These are phyloP conservation scores for Pleurotus tuoliensis DNA, from an alignment of 768 basidiomycete species.

Conservation along the genomic window DNA sequence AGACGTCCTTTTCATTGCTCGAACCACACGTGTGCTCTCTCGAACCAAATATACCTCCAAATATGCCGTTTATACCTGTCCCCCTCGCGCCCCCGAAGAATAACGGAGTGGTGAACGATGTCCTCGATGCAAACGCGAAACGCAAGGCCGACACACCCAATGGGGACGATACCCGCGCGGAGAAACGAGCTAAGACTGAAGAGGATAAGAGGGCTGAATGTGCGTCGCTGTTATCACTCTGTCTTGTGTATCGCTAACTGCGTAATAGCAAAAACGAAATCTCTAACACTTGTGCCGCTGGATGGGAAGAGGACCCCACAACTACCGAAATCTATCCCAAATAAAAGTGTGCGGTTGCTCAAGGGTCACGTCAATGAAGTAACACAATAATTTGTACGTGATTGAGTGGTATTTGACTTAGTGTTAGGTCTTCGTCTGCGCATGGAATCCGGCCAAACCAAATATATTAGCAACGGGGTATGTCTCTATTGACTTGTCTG, in stretches of 20 bases:
- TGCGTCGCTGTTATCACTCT: neutral
- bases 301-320: neutral
- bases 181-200: slow-evolving; percentile 60
- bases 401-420: too few species aligned
- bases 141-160: slow-evolving; percentile 49
- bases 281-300: slow-evolving; percentile 16
- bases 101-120: slow-evolving; percentile 1
- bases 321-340: slow-evolving; percentile 8
- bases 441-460: slow-evolving; percentile 66
- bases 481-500: slow-evolving; percentile 3
- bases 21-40: slow-evolving; percentile 68
- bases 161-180: slow-evolving; percentile 44
- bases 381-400: slow-evolving; percentile 1
- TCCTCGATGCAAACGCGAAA: slow-evolving; percentile 26
- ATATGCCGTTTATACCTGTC: slow-evolving; percentile 11
- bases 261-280: slow-evolving; percentile 26
- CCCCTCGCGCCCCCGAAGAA: slow-evolving; percentile 11
- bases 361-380: slow-evolving; percentile 64
- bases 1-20: slow-evolving; percentile 67
- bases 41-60: slow-evolving; percentile 28
- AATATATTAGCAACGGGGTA: slow-evolving; percentile 73
- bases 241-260: neutral
- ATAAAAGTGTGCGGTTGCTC: slow-evolving; percentile 42
- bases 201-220: slow-evolving; percentile 28
- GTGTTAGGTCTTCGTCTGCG: slow-evolving; percentile 71